A percentile compares a stretch with the other conserved stretches of the same genome.
phyloP scores from a whole-genome alignment of 2,329 filamentous ascomycete genomes.

The Botrytis squamosa region DNA sequence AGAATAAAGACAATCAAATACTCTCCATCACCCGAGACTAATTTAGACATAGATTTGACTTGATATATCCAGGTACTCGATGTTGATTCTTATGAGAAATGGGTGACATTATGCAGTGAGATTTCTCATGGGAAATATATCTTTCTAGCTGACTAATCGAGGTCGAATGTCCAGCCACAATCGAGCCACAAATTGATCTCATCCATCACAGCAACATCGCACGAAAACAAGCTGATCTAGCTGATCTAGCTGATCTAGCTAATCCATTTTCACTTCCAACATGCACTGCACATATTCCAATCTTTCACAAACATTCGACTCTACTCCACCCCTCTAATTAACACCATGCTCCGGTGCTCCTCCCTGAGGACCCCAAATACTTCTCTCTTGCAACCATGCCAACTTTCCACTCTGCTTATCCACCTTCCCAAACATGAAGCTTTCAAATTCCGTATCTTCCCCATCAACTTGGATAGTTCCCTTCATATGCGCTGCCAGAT shows the following conservation, averaged over 20 bases:
- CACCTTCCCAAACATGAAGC: conserved; percentile 13
- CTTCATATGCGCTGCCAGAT: background rate
- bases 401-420: conserved; percentile 2
- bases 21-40: background rate
- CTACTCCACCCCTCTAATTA: background rate
- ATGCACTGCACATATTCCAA: background rate
- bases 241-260: background rate
- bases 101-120: background rate
- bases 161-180: background rate
- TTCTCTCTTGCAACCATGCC: conserved; percentile 1
- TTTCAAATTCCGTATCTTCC: background rate
- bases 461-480: conserved; percentile 1
- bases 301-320: background rate
- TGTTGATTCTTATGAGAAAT: background rate
- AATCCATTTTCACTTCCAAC: background rate
- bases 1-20: background rate
- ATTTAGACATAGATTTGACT: background rate
- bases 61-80: background rate
- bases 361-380: conserved; percentile 9
- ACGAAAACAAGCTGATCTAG: background rate
- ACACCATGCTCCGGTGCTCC: conserved; percentile 6
- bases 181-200: background rate
- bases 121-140: background rate
- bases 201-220: background rate
- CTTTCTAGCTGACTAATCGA: background rate